Percentiles rank a stretch among this genome's conserved stretches.
Evolutionary conservation across 139 green algal genomes (phyloP).

Genomic region (Chloropicon primus): DNA sequence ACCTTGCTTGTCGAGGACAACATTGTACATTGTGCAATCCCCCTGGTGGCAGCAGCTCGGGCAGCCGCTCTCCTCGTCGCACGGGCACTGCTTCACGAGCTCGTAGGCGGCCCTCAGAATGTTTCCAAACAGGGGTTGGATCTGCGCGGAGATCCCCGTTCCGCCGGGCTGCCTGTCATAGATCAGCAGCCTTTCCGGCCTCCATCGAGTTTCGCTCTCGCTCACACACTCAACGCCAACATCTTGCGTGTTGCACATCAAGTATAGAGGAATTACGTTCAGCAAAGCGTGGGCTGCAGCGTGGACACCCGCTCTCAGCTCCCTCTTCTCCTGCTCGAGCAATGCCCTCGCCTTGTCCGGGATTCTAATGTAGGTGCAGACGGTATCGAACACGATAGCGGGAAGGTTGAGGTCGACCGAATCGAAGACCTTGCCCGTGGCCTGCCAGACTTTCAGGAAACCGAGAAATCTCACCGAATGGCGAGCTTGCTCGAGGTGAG

Average conservation of each 20-base stretch:
- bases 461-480: not conserved
- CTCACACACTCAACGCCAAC: constrained; percentile 20
- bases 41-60: constrained; percentile 74
- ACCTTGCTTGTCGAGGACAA: constrained; percentile 35
- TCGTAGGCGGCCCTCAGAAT: constrained; percentile 52
- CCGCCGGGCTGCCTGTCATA: constrained; percentile 81
- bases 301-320: constrained; percentile 66
- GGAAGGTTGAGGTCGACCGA: constrained; percentile 78
- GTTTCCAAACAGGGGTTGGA: constrained; percentile 44
- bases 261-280: constrained; percentile 67
- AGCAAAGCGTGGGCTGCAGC: constrained; percentile 75
- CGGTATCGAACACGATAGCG: constrained; percentile 60
- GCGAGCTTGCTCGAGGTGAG: constrained; percentile 11
- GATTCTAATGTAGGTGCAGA: constrained; percentile 57
- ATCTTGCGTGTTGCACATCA: constrained; percentile 40
- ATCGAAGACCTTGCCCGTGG: constrained; percentile 59
- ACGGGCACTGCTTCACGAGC: constrained; percentile 58
- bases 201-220: constrained; percentile 50
- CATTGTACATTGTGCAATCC: constrained; percentile 76
- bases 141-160: constrained; percentile 60
- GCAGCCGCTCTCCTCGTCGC: constrained; percentile 48
- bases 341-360: constrained; percentile 36
- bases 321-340: constrained; percentile 19
- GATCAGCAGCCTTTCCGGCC: constrained; percentile 73
- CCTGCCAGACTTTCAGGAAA: constrained; percentile 1